These are phyloP conservation scores for Trebouxia sp. DNA, from an alignment of 139 green algal species.

Conservation along the genomic window DNA sequence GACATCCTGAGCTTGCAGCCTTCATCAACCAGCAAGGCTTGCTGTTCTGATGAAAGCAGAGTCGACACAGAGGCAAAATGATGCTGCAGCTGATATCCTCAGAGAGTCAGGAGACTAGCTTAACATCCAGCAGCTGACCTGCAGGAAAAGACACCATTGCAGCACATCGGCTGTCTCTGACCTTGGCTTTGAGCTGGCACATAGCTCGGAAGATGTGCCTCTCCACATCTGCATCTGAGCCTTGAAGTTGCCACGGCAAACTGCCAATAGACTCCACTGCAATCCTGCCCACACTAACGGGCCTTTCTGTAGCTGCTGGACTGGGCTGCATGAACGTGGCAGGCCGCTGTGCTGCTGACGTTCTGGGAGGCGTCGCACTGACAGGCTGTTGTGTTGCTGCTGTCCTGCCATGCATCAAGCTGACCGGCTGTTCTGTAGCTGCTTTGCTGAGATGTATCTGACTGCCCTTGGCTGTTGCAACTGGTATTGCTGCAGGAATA, in stretches of 20 bases:
- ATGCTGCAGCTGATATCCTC: too few species aligned
- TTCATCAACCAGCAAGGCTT: too few species aligned
- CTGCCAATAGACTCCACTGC: constrained; percentile 57
- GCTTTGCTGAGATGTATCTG: not conserved
- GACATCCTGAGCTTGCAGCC: too few species aligned
- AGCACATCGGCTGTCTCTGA: constrained; percentile 39
- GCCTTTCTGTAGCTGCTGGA: not conserved
- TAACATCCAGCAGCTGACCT: constrained; percentile 30
- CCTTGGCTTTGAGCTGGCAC: constrained; percentile 28
- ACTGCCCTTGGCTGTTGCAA: not conserved
- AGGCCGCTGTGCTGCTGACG: not conserved
- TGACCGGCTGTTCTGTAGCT: not conserved
- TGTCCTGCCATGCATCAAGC: not conserved
- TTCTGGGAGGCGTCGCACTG: not conserved
- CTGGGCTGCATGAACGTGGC: not conserved
- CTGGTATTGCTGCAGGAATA: not conserved
- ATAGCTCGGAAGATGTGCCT: constrained; percentile 40
- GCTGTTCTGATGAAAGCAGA: too few species aligned
- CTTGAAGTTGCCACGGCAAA: constrained; percentile 39
- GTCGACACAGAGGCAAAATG: too few species aligned
- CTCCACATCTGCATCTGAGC: not conserved
- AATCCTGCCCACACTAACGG: constrained; percentile 28
- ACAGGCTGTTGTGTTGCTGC: not conserved
- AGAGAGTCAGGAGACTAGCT: not conserved
- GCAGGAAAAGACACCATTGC: constrained; percentile 53